Percentiles rank a stretch among this genome's conserved stretches.
These are phyloP conservation scores for Coniochaeta sp. DNA, from an alignment of 2,329 filamentous ascomycete species.

Conservation along the genomic window DNA sequence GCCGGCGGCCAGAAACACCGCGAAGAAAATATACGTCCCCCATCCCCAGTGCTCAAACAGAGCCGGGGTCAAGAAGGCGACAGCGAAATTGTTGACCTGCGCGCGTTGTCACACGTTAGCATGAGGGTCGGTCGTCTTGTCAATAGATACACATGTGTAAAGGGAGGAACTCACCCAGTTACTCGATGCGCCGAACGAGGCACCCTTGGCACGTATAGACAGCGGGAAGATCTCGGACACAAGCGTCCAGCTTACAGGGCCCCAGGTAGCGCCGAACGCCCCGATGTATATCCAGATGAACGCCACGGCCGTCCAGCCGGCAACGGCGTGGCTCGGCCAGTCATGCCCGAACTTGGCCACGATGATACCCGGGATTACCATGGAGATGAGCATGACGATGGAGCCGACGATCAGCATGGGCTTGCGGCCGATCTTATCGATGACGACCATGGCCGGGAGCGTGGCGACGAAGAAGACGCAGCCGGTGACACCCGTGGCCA, in stretches of 20 bases:
- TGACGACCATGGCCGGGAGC: conserved; percentile 64
- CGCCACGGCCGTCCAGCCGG: conserved; percentile 60
- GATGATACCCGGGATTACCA: conserved; percentile 55
- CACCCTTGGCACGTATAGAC: not conserved
- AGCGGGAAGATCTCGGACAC: too few relatives aligned
- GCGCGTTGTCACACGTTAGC: too few relatives aligned
- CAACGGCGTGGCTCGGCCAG: conserved; percentile 48
- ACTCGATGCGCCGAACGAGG: too few relatives aligned
- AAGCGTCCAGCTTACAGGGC: too few relatives aligned
- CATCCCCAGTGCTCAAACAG: conserved; percentile 25
- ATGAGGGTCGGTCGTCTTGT: too few relatives aligned
- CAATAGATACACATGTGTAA: too few relatives aligned
- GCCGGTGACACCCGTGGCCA: conserved; percentile 68
- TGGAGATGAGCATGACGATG: conserved; percentile 49
- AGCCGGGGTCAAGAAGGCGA: not conserved
- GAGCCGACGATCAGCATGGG: conserved; percentile 53
- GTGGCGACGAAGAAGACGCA: conserved; percentile 63
- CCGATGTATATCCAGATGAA: conserved; percentile 55
- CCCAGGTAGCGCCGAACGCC: not conserved
- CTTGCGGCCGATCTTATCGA: conserved; percentile 70
- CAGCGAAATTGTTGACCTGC: not conserved
- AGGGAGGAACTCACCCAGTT: too few relatives aligned
- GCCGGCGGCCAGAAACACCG: conserved; percentile 42
- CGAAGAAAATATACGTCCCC: conserved; percentile 56
- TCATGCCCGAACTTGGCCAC: conserved; percentile 46